Base-by-base conservation (phyloP, 352 stramenopile species). In the Globisporangium carolinianum region DNA sequence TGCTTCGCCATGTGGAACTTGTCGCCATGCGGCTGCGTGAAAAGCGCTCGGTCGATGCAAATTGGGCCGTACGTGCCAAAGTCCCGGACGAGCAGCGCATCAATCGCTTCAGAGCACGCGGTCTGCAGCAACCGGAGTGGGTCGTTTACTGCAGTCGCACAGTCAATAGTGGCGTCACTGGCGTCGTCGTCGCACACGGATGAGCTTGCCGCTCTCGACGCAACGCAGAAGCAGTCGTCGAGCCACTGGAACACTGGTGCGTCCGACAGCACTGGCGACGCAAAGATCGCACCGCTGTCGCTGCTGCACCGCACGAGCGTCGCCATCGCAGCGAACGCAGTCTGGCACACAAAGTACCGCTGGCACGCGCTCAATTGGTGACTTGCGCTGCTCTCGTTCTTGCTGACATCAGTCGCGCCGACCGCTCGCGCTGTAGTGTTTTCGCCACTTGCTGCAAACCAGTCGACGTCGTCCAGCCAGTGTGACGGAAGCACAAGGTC, bases 161-260 rank as follows among this genome's bases (percentile, higher is more conserved):
- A 32, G 24, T 32, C 24, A 32, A 32, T 32, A 32, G 24, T 32
- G 24, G 24, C 24, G 24, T 32, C 24, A 32, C 24, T 32, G 2
- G n/a, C 35, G 35, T 14, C 45, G 36, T 37, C 17, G n/a, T 3
- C 9, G 24, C 5, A 10, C 14, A 8, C 24, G 24, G 24, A 32
- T 32, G 24, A 32, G 24, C 24, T 32, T 18, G 32, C 12, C 9
- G 47, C n/a, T 1, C 24, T 18, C 6, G 51, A 41, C 3, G 86
- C 71, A 0, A 87, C 59, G 8, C 68, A 67, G 17, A 86, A 86
- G 53, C 76, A 86, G 18, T 86, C 68, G 35, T 90, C 80, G 2
- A 90, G 51, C 77, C 80, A 88, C 47, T 55, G 57, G 42, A 77
- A 72, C 4, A 73, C 55, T 3, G 51, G 48, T 1, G 66, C 57